Base-by-base conservation (phyloP, 1,284 basidiomycete species). In the Ganoderma multipileum region DNA sequence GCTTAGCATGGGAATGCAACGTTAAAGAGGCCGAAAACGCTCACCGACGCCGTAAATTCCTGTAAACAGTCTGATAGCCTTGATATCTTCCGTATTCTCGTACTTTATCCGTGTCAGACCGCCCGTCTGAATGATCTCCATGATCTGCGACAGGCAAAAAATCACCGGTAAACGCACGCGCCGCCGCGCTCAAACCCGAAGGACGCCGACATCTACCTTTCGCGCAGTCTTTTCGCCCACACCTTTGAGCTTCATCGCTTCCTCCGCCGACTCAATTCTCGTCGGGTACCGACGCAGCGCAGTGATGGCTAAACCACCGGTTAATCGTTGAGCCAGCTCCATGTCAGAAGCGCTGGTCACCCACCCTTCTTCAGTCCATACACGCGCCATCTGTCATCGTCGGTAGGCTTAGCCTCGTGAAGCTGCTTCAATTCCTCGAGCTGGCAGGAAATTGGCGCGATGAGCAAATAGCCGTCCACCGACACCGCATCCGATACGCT, bases 31-130 rank as follows among this genome's bases (percentile, higher is more conserved):
- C 23, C 1, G 42, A 54, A 47, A 30, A 33, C 39, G 81, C 88
- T 72, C 66, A 88, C 94, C 95, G 64, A 96, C 94, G 42, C 94
- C 95, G 75, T 97, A 97, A 52, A 97, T 91, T 3, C 93, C 92
- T 69, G 88, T 86, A 76, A 96, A 94, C 14, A 88, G 60, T 14
- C 83, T 81, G 2, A 84, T 82, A 1, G 85, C 83, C 59, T 82
- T 76, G 1, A 90, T 82, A 62, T 91, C 90, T 61, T 86, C 86
- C 3, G 90, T 91, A 28, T 81, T 84, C 75, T 91, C 90, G 68
- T 87, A 87, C 33, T 80, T 79, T 66, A 94, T 89, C 33, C 92
- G 85, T 28, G 81, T 81, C 33, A 93, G 81, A 50, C 84, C 79
- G 0, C 94, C 94, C 0, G 92, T 94, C 68, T 88, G 76, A 33